Evolutionary conservation across 257 asterid genomes (phyloP).

Genomic region (Solanum medicagineum): DNA sequence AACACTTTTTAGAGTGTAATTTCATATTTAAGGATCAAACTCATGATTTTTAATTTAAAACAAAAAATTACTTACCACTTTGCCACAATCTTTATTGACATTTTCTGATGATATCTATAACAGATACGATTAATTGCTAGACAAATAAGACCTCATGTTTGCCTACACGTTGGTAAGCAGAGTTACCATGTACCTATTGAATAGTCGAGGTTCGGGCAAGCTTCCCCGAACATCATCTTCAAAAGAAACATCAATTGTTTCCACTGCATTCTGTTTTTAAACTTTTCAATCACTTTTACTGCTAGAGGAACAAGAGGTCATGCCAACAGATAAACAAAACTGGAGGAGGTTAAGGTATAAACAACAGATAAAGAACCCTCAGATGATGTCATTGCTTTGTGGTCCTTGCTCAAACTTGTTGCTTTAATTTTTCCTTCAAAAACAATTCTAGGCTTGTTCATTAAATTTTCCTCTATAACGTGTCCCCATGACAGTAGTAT

Average conservation of each 20-base stretch:
- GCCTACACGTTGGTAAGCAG: not conserved
- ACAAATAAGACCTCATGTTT: too few relatives aligned
- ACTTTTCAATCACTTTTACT: not conserved
- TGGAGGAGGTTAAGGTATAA: too few relatives aligned
- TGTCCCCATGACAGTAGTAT: not conserved
- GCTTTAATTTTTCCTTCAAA: not conserved
- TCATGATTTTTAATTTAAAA: too few relatives aligned
- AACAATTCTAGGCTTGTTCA: not conserved
- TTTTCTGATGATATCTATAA: too few relatives aligned
- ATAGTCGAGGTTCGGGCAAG: too few relatives aligned
- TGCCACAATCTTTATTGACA: too few relatives aligned
- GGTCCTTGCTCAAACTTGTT: not conserved
- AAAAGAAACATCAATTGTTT: not conserved
- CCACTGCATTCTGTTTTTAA: not conserved
- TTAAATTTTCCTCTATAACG: not conserved
- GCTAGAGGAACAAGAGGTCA: not conserved
- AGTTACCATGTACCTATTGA: not conserved
- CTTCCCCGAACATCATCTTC: not conserved
- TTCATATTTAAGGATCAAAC: too few relatives aligned
- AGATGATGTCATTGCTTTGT: not conserved
- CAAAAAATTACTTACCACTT: too few relatives aligned
- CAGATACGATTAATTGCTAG: too few relatives aligned
- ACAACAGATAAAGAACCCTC: not conserved
- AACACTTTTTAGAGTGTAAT: too few relatives aligned
- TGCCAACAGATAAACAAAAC: too few relatives aligned